phyloP scores from a whole-genome alignment of 228 moss, liverwort and hornwort genomes.

The Sphagnum fallax region DNA sequence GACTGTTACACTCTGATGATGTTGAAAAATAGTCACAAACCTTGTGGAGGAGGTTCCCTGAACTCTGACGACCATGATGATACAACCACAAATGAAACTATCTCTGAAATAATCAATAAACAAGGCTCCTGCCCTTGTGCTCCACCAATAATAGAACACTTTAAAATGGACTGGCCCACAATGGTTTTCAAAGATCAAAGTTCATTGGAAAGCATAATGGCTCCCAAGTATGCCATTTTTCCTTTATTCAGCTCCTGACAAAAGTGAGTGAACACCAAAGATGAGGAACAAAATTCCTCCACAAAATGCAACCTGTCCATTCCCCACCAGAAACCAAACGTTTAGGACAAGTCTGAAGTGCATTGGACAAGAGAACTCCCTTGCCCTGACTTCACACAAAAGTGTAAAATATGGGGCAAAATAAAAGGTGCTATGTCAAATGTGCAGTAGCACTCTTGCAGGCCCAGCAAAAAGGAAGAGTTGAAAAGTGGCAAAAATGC shows the following conservation, averaged over 20 bases:
- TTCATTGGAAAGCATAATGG: too few relatives aligned
- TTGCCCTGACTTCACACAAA: neutral
- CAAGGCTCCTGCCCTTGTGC: too few relatives aligned
- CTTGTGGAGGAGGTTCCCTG: too few relatives aligned
- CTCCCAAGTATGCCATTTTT: too few relatives aligned
- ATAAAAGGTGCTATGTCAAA: neutral
- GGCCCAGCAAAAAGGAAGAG: neutral
- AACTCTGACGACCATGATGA: too few relatives aligned
- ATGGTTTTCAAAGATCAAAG: too few relatives aligned
- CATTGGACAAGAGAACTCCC: neutral
- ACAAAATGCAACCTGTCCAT: slow-evolving; percentile 69
- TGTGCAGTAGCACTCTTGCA: neutral
- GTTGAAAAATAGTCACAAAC: too few relatives aligned
- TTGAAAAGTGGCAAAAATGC: neutral
- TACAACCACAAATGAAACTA: too few relatives aligned
- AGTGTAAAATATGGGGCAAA: neutral
- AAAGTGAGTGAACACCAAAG: slow-evolving; percentile 74
- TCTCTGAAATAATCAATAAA: too few relatives aligned
- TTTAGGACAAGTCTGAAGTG: neutral
- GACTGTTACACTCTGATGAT: too few relatives aligned
- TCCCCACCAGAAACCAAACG: neutral
- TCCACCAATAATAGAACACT: too few relatives aligned
- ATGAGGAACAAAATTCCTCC: slow-evolving; percentile 70
- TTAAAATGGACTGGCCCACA: too few relatives aligned
- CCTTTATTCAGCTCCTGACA: slow-evolving; percentile 24